Evolutionary conservation across 2,329 filamentous ascomycete genomes (phyloP), one percentile per base, ranked within the genome.

Genomic region (Phaeosphaeriaceae sp.): DNA sequence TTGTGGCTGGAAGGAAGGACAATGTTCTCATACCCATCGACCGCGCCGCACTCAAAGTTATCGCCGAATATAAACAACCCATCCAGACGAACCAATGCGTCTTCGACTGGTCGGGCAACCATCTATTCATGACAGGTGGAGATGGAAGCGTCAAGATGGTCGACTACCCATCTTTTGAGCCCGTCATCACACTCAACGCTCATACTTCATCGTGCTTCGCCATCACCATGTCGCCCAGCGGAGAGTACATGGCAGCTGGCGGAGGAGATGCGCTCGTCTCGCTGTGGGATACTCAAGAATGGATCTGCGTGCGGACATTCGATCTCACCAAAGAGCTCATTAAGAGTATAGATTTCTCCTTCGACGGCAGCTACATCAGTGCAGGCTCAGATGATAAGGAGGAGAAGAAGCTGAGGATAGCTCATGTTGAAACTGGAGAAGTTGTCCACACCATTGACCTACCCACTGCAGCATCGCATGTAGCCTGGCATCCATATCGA

Each of bases 301-400:
- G 90, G 89, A 86, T 91, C 55, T 93, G 90, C 71, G 85, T 89
- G 69, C 85, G 88, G 59, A 92, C 90, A 1, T 81, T 93, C 44
- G 87, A 87, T 36, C 84, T 86, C 66, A 89, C 91, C 80, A 83
- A 85, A 10, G 89, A 89, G 1, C 87, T 90, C 2, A 88, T 93
- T 25, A 85, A 86, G 69, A 91, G 86, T 71, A 82, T 93, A 56
- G 88, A 89, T 70, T 94, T 93, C 73, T 90, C 87, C 17, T 93
- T 91, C 76, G 91, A 93, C 68, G 91, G 91, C 1, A 88, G 86
- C 69, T 94, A 89, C 71, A 79, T 93, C 22, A 87, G 89, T 1
- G 90, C 88, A 10, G 91, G 90, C 20, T 90, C 89, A 57, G 90
- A 92, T 54, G 90, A 92, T 77, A 89, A 89, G 7, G 90, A 92